Evolutionary conservation across 176 grass and related monocot genomes (phyloP).

Genomic region (Musa troglodytarum): DNA sequence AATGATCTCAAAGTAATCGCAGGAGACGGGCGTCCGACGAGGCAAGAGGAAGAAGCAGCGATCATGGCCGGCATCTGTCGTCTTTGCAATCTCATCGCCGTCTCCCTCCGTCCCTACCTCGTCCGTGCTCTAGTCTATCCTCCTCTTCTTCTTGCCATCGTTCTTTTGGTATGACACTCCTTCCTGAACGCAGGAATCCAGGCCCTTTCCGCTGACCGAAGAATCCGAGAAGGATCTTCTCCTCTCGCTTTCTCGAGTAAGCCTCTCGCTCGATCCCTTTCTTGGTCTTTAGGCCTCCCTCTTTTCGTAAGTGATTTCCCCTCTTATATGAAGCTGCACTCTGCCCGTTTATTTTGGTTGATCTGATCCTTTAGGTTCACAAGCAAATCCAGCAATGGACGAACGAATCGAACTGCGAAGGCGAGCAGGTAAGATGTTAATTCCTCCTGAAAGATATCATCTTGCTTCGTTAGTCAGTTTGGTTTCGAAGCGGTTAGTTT

Average conservation of each 20-base stretch:
- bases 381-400: conserved; percentile 10
- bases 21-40: background rate
- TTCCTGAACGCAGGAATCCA: conserved; percentile 25
- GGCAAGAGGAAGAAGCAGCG: background rate
- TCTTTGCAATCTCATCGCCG: background rate
- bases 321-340: background rate
- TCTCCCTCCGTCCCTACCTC: background rate
- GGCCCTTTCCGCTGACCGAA: conserved; percentile 11
- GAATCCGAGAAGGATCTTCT: conserved; percentile 57
- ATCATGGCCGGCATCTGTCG: background rate
- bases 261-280: background rate
- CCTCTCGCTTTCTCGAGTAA: conserved; percentile 44
- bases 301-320: background rate
- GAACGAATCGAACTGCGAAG: background rate
- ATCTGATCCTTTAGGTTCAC: conserved; percentile 2
- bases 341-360: background rate
- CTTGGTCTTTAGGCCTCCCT: background rate
- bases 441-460: background rate
- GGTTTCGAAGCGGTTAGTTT: background rate
- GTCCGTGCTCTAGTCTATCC: background rate
- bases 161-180: background rate
- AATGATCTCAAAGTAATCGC: background rate
- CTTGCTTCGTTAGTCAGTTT: background rate
- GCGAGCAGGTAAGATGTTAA: background rate
- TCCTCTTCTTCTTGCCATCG: background rate